phyloP scores from a whole-genome alignment of 2,329 filamentous ascomycete genomes.

The Fusarium anguioides region DNA sequence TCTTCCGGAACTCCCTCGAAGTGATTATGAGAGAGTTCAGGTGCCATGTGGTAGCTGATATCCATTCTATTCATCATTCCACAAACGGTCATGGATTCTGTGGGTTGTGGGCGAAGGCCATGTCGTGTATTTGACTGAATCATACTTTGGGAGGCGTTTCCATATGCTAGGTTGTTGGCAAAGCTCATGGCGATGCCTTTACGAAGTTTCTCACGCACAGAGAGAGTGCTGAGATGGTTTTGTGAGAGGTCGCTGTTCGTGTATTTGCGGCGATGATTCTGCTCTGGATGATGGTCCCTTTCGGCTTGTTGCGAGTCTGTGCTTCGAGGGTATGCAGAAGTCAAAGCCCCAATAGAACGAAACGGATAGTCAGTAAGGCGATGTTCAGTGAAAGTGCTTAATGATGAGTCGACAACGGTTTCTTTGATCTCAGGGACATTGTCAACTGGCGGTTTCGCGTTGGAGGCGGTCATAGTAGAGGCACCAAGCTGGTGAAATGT shows the following conservation, averaged over 20 bases:
- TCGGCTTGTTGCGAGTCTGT: neutral
- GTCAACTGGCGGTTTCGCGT: neutral
- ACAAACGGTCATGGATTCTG: conserved; percentile 4
- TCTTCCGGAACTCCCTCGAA: neutral
- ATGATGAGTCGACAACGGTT: neutral
- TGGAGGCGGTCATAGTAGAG: neutral
- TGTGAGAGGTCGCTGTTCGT: conserved; percentile 20
- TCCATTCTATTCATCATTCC: conserved; percentile 20
- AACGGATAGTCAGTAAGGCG: neutral
- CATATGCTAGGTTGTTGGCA: conserved; percentile 10
- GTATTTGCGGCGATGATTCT: neutral
- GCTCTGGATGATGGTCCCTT: neutral
- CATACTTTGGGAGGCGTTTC: neutral
- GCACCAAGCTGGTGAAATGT: neutral
- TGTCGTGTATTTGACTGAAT: neutral
- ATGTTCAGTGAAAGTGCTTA: neutral
- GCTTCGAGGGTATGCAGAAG: neutral
- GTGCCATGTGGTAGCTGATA: conserved; percentile 3
- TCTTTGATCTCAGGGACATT: neutral
- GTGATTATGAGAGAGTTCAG: neutral
- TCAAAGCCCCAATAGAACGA: neutral
- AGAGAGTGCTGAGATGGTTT: conserved; percentile 23
- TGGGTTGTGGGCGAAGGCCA: neutral
- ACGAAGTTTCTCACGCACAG: conserved; percentile 30
- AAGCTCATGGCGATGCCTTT: conserved; percentile 38